Base-by-base conservation (phyloP, 2,329 filamentous ascomycete genomes). In the Pleurostoma richardsiae region DNA sequence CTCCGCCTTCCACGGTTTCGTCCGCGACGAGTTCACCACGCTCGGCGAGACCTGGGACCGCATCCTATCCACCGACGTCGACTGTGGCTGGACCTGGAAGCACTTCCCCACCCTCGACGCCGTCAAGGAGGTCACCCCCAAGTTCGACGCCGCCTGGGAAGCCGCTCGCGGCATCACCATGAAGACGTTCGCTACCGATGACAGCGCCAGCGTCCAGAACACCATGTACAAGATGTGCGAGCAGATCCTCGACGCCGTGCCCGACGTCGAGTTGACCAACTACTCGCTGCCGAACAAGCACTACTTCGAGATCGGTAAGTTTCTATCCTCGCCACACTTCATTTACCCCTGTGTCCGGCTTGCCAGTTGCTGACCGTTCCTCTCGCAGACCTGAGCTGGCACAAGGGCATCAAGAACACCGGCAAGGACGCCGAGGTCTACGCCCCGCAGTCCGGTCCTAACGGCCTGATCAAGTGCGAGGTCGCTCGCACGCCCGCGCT, bases 171-270 rank as follows among this genome's bases (percentile, higher is more conserved):
- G 76, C 45, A 94, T 95, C 64, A 96, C 91, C n/a, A 77, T 96
- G 66, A 87, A 88, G 71, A 88, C 84, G 0, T 99, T 99, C 61
- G 92, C 94, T 39, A 81, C 85, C 61, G 91, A 99, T 61, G 77
- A 90, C 62, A 95, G 89, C 59, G 88, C 94, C 41, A 95, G 89
- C 59, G 94, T 99, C 28, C 94, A 99, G 72, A 85, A 85, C 59
- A 97, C 92, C 51, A 97, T 99, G 94, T 99, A 96, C 76, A 95
- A 96, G 76, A 99, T 99, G 92, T 84, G 81, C 58, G 86, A 92
- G 66, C 75, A 85, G 66, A 96, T 99, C 56, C 75, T 99, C 45
- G 85, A 80, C 6, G 81, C 76, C 27, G 87, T 84, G 28, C 86
- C 90, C 10, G 74, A 84, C 53, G 79, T 90, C 27, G 80, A 85